Base-by-base conservation (phyloP, 2,329 filamentous ascomycete species). In the Cadophora gregata region DNA sequence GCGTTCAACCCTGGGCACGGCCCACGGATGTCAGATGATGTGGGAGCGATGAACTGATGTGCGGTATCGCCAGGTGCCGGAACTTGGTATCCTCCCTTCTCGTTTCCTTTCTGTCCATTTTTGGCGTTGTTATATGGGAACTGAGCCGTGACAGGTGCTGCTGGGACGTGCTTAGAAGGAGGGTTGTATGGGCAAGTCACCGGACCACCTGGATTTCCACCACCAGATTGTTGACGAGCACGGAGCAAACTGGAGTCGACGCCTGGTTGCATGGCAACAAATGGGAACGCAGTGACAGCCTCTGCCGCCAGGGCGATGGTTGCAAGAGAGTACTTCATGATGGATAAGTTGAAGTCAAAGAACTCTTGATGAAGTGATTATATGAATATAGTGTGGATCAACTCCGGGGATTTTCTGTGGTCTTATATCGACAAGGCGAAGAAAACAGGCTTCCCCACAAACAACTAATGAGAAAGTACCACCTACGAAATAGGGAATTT, bases 91-190 rank as follows among this genome's bases (percentile, higher is more conserved):
- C 81, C 81, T 59, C 82, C 81, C 45, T 72, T 76, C 1, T 77
- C 78, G 8, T 76, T 80, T 2, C 81, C 81, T n/a, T 75, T 77
- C 10, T 72, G 16, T 53, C 81, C 81, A 62, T 82, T 78, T 66
- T 77, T 77, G 3, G 81, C 81, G 25, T 77, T 76, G 50, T 79
- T 80, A 71, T 83, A 83, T n/a, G 79, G 80, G 61, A 75, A 81
- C 62, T 76, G 60, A 16, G 68, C 56, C 9, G 74, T 77, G 64
- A 78, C 74, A 0, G 77, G 75, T 14, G 74, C 75, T 6, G 79
- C 80, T 42, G 76, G 73, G 19, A 75, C 69, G 67, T 81, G 80
- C 59, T 80, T 74, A 7, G n/a, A 42, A 10, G 21, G 27, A 7
- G 76, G 50, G 62, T 81, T 81, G 76, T 77, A 78, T 4, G 80